Conservation (phyloP, 2,329 filamentous ascomycete species). For the Colletotrichum australisinense region DNA sequence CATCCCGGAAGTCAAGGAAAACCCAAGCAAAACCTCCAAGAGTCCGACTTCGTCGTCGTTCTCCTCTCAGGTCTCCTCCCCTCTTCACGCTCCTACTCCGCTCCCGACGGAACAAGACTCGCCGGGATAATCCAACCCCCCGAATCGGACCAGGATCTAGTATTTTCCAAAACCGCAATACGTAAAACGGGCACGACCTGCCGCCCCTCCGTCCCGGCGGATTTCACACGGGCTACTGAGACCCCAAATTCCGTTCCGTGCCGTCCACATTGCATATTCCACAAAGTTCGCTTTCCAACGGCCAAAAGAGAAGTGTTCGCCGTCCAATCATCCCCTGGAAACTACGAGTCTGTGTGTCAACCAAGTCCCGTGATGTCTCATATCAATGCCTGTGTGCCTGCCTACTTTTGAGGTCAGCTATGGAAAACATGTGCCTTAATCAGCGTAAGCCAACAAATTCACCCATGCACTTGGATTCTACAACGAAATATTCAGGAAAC, state of each 20-base stretch:
- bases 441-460: neutral
- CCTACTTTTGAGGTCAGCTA: neutral
- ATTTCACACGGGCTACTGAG: neutral
- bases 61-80: neutral
- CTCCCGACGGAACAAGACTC: neutral
- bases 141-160: neutral
- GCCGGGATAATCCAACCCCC: conserved; percentile 7
- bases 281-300: neutral
- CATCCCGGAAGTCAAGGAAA: no score
- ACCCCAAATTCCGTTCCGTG: conserved; percentile 3
- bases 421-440: neutral
- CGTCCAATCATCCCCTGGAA: conserved; percentile 1
- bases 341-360: neutral
- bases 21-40: no score
- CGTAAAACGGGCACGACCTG: neutral
- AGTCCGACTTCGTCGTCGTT: no score
- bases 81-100: neutral
- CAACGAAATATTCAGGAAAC: no score
- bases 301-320: neutral
- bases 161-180: neutral
- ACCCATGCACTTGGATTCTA: neutral
- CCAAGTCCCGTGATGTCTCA: neutral
- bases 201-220: neutral
- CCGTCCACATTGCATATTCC: neutral
- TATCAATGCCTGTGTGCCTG: neutral